These are phyloP conservation scores for Vitis hybrid DNA, from an alignment of 177 flowering plant genomes.

Conservation along the genomic window DNA sequence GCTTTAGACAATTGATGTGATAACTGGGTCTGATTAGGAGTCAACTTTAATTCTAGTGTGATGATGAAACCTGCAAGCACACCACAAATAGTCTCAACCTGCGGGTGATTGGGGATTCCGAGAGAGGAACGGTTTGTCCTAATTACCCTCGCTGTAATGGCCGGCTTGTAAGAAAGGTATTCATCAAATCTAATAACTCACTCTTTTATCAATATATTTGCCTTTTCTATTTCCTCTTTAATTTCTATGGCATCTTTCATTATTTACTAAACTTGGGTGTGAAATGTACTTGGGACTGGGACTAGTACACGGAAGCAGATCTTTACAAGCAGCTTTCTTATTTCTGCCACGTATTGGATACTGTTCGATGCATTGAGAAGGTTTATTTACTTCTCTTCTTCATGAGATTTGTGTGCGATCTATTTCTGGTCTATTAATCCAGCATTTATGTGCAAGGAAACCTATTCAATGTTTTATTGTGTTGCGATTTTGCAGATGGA, in stretches of 20 bases:
- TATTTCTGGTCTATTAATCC: too few relatives aligned
- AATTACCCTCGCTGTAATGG: conserved; percentile 94
- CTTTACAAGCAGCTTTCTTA: conserved; percentile 86
- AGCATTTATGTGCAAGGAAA: too few relatives aligned
- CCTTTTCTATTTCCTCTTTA: background rate
- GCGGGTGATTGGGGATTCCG: conserved; percentile 76
- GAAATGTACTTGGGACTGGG: background rate
- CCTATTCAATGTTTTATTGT: background rate
- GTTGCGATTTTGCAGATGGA: conserved; percentile 54
- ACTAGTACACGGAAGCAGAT: conserved; percentile 87
- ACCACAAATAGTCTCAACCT: conserved; percentile 72
- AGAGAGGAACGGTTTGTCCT: conserved; percentile 88
- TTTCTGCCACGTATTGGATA: conserved; percentile 79
- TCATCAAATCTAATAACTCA: background rate
- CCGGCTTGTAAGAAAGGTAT: conserved; percentile 77
- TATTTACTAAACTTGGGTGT: conserved; percentile 1
- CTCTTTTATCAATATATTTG: background rate
- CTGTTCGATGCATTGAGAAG: conserved; percentile 72
- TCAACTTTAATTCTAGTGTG: conserved; percentile 60
- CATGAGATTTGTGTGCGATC: too few relatives aligned
- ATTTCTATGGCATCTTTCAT: background rate
- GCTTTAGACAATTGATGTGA: background rate
- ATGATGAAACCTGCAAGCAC: conserved; percentile 92
- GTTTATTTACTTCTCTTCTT: conserved; percentile 25
- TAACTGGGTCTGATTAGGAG: background rate